A percentile compares a stretch with the other conserved stretches of the same genome.
Evolutionary conservation across 2,329 filamentous ascomycete genomes (phyloP).

Genomic region (Pseudocercospora crystallina): DNA sequence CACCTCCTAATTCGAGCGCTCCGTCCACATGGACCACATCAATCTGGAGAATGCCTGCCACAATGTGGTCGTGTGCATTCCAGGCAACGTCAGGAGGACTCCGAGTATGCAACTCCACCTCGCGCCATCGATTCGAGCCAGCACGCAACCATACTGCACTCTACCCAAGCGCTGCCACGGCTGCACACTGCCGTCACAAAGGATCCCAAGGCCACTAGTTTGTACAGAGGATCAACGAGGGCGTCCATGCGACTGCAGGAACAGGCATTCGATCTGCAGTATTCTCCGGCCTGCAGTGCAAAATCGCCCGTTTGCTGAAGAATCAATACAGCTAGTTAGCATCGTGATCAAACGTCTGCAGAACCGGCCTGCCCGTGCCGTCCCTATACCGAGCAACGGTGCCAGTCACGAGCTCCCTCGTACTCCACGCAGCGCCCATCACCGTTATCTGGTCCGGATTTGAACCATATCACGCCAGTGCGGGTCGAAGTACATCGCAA

Average conservation of each 20-base stretch:
- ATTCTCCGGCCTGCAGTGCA: constrained; percentile 9
- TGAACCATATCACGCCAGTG: constrained; percentile 5
- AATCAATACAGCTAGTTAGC: background rate
- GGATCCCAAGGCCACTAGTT: too few relatives aligned
- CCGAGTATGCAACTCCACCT: background rate
- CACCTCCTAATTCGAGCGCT: too few relatives aligned
- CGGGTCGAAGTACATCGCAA: background rate
- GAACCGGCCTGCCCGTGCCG: too few relatives aligned
- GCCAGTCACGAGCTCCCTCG: background rate
- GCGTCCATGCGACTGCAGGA: background rate
- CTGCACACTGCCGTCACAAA: background rate
- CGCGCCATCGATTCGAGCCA: background rate
- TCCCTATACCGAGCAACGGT: too few relatives aligned
- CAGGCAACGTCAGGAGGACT: background rate
- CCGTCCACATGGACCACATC: too few relatives aligned
- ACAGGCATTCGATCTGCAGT: constrained; percentile 3
- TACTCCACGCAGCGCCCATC: background rate
- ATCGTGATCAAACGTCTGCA: background rate
- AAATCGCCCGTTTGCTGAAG: too few relatives aligned
- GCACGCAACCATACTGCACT: background rate
- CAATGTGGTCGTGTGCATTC: background rate
- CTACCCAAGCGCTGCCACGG: background rate
- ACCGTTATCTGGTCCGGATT: background rate
- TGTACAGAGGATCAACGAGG: too few relatives aligned
- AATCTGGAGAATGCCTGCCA: constrained; percentile 4